Conservation (phyloP, 345 rosid species). For the Excoecaria cochinchinensis region DNA sequence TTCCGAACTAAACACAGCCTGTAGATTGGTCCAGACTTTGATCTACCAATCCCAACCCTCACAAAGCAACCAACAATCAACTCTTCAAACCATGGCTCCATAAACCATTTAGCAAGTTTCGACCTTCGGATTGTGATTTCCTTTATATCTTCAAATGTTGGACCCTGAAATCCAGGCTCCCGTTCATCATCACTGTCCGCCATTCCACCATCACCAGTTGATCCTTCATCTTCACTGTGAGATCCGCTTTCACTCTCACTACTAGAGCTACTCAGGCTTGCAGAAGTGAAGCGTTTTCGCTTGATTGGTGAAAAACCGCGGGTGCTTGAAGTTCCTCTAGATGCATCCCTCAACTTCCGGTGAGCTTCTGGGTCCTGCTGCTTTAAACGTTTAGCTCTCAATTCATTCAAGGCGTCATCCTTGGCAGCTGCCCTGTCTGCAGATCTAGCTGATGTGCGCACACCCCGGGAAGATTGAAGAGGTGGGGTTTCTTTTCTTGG, state of each 20-base stretch:
- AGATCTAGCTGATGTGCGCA: conserved; percentile 83
- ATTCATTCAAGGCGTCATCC: conserved; percentile 82
- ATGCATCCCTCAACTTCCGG: conserved; percentile 70
- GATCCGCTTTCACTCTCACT: conserved; percentile 86
- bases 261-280: conserved; percentile 77
- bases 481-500: conserved; percentile 67
- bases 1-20: conserved; percentile 86
- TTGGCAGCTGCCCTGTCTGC: conserved; percentile 95
- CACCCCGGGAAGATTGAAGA: conserved; percentile 58
- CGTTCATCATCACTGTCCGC: conserved; percentile 91
- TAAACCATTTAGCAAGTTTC: conserved; percentile 91
- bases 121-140: conserved; percentile 87
- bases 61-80: conserved; percentile 93
- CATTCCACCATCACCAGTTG: conserved; percentile 80
- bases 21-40: conserved; percentile 71
- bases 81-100: conserved; percentile 99
- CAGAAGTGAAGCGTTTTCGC: conserved; percentile 54
- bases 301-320: conserved; percentile 67
- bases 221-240: conserved; percentile 84
- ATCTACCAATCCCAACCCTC: conserved; percentile 90
- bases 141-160: conserved; percentile 71
- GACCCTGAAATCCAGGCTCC: conserved; percentile 55
- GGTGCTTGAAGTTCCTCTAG: conserved; percentile 60
- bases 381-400: conserved; percentile 88
- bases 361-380: conserved; percentile 93